Base-by-base conservation (phyloP, 305 asterid genomes). In the Andrographis paniculata region DNA sequence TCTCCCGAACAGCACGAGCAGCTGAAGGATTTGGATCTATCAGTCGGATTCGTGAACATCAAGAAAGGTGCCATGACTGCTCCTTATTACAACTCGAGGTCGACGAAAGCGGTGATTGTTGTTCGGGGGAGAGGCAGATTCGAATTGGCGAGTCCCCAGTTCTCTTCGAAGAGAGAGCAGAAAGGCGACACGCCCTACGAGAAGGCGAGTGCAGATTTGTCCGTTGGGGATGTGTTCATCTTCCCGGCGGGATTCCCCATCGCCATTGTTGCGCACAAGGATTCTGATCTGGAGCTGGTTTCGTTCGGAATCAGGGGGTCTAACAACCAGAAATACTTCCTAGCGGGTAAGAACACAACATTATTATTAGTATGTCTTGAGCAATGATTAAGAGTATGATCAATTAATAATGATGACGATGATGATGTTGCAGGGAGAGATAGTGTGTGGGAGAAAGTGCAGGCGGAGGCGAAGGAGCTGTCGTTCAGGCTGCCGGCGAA, bases 11-110 rank as follows among this genome's bases (percentile, higher is more conserved):
- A 17, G 6, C 21, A 42, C 48, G 22, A 42, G 1, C 48, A 42
- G 48, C 48, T 42, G 2, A 42, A 5, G 48, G 48, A 42, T 1
- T n/a, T 42, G 48, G 48, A 42, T 20, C 23, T 42, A 21, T 42
- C 48, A 14, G 48, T 42, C 22, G 23, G 20, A 14, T 17, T 42
- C 22, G 17, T 20, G 15, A 42, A 42, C n/a, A 6, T 8, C n/a
- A 12, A 9, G 21, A 6, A 42, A 23, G 48, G 48, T 42, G 48
- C 22, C 11, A 42, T 42, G 48, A 17, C 23, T 6, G 48, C 48
- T 6, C 48, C 48, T 3, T 42, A 17, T 23, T 42, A 15, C 48
- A 42, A 42, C 22, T 17, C 48, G 3, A 3, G 23, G 48, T 6
- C 48, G 22, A 42, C 22, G 22, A 17, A 20, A 6, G 9, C 17